phyloP scores from a whole-genome alignment of 176 grass and related monocot species.

The Musa acuminata region DNA sequence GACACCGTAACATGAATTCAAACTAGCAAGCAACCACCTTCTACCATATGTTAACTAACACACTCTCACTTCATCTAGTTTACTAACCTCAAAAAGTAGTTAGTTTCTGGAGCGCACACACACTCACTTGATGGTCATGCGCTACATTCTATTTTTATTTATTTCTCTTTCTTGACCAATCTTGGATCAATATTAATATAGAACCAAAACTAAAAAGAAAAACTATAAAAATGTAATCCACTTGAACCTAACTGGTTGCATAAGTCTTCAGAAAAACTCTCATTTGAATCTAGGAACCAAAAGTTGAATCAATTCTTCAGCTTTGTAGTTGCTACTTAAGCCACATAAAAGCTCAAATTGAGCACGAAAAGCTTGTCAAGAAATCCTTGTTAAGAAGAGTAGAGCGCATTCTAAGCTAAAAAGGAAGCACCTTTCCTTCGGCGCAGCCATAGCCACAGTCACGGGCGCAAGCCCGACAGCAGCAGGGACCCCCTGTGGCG shows the following conservation, averaged over 20 bases:
- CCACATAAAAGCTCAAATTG: background rate
- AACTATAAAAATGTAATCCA: background rate
- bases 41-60: no score
- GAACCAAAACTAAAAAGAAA: background rate
- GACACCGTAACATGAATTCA: no score
- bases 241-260: background rate
- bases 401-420: background rate
- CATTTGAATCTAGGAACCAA: background rate
- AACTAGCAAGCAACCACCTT: no score
- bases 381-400: background rate
- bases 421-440: constrained; percentile 33
- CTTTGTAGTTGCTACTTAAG: background rate
- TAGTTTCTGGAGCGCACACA: no score
- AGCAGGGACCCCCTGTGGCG: constrained; percentile 20
- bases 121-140: no score
- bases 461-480: constrained; percentile 11
- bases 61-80: no score
- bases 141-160: no score
- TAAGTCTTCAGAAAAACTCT: background rate
- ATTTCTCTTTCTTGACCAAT: no score
- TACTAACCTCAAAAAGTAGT: no score
- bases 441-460: constrained; percentile 14
- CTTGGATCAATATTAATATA: background rate
- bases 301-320: background rate
- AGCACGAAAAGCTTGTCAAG: no score